Conservation (phyloP, 768 basidiomycete species). For the Kwoniella botswanensis region DNA sequence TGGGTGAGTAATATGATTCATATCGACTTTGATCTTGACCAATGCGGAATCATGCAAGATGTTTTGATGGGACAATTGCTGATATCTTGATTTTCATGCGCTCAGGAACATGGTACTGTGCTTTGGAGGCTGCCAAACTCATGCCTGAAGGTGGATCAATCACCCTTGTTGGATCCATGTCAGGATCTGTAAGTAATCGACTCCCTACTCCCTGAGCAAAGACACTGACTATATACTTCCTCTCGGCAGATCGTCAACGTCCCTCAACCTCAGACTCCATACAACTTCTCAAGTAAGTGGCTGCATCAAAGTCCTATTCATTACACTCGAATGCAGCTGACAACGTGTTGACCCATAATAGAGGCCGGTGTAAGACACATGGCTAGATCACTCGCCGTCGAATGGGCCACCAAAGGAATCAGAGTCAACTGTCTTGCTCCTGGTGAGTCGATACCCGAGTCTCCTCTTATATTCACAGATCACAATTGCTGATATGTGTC, state of each 20-base stretch:
- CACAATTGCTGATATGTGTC: constrained; percentile 62
- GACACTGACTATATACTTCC: constrained; percentile 15
- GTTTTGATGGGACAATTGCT: neutral
- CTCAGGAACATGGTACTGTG: constrained; percentile 78
- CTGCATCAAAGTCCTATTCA: neutral
- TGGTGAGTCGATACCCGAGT: constrained; percentile 29
- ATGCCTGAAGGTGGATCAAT: constrained; percentile 85
- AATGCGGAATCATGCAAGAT: too few species aligned
- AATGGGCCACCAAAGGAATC: constrained; percentile 90
- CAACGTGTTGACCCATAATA: neutral
- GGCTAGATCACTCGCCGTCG: constrained; percentile 88
- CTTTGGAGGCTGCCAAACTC: constrained; percentile 86
- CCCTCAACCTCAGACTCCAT: constrained; percentile 91
- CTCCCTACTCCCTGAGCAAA: neutral
- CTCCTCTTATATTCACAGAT: neutral
- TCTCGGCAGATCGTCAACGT: constrained; percentile 75
- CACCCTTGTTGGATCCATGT: constrained; percentile 88
- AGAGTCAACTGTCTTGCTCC: constrained; percentile 73
- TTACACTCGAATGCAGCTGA: neutral
- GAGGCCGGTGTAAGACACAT: constrained; percentile 80
- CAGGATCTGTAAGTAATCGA: constrained; percentile 70
- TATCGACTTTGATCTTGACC: too few species aligned
- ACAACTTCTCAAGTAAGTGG: constrained; percentile 78
- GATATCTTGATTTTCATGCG: neutral
- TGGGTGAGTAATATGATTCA: constrained; percentile 62